phyloP scores from a whole-genome alignment of 2,329 filamentous ascomycete species.

The Hymenotorrendiella dingleyae region DNA sequence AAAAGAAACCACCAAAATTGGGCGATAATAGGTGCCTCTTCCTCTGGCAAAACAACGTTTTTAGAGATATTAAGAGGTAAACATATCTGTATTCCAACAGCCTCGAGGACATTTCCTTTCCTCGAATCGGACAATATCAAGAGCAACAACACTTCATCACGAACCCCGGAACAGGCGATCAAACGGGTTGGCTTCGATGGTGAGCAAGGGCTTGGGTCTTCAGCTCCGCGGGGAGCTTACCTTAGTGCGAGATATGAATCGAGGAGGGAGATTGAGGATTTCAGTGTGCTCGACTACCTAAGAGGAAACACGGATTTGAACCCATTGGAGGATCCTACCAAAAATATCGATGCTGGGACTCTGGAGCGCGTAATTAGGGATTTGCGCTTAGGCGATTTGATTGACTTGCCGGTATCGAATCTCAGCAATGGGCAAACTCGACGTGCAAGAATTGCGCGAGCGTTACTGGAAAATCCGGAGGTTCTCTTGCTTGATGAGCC shows the following conservation, averaged over 20 bases:
- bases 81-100: slow-evolving; percentile 69
- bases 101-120: slow-evolving; percentile 71
- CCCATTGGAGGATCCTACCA: slow-evolving; percentile 49
- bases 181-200: slow-evolving; percentile 88
- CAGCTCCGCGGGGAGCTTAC: slow-evolving; percentile 67
- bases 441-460: slow-evolving; percentile 80
- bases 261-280: slow-evolving; percentile 78
- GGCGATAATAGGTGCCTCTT: slow-evolving; percentile 77
- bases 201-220: slow-evolving; percentile 54
- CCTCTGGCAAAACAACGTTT: slow-evolving; percentile 75
- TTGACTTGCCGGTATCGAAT: slow-evolving; percentile 80
- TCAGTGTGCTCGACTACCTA: slow-evolving; percentile 75
- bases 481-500: slow-evolving; percentile 85
- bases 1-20: slow-evolving; percentile 53
- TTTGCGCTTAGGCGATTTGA: slow-evolving; percentile 60
- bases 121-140: slow-evolving; percentile 53
- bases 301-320: slow-evolving; percentile 80
- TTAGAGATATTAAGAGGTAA: slow-evolving; percentile 72
- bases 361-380: slow-evolving; percentile 62
- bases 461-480: slow-evolving; percentile 71
- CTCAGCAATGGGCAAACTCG: slow-evolving; percentile 91
- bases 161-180: slow-evolving; percentile 62
- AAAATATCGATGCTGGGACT: slow-evolving; percentile 42
- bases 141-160: slow-evolving; percentile 42
- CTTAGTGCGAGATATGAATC: slow-evolving; percentile 89